phyloP scores from a whole-genome alignment of 2,329 filamentous ascomycete genomes.

The Cercospora sojina region DNA sequence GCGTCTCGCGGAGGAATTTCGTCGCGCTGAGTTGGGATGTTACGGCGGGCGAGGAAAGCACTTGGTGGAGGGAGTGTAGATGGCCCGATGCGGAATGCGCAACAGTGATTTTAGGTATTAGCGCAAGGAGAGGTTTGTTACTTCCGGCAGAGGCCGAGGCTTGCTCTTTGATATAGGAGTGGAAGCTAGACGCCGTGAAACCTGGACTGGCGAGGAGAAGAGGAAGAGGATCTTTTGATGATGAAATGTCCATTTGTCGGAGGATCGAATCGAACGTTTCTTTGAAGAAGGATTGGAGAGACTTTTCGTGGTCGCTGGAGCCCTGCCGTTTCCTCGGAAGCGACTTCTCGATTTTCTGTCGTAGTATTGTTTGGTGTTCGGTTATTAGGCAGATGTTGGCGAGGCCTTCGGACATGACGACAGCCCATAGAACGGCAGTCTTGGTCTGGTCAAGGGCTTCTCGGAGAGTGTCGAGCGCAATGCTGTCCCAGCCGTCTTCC shows the following conservation, averaged over 20 bases:
- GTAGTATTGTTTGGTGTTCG: constrained; percentile 73
- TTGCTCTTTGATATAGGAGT: constrained; percentile 65
- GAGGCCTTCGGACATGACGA: constrained; percentile 88
- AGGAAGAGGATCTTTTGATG: constrained; percentile 58
- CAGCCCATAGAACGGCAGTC: constrained; percentile 79
- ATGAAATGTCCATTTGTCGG: constrained; percentile 70
- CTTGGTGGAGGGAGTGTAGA: constrained; percentile 81
- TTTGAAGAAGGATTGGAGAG: constrained; percentile 66
- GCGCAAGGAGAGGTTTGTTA: constrained; percentile 68
- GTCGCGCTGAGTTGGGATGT: constrained; percentile 76
- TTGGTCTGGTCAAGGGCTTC: constrained; percentile 78
- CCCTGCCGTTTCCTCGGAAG: constrained; percentile 68
- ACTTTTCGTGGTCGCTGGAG: constrained; percentile 62
- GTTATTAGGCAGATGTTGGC: constrained; percentile 83
- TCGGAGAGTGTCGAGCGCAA: constrained; percentile 73
- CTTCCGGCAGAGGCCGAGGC: constrained; percentile 58
- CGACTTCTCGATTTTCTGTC: constrained; percentile 65
- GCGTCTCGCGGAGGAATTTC: constrained; percentile 81
- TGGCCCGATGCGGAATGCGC: constrained; percentile 85
- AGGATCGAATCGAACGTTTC: constrained; percentile 73
- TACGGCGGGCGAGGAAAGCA: constrained; percentile 78
- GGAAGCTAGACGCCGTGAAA: constrained; percentile 79
- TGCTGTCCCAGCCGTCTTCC: constrained; percentile 81
- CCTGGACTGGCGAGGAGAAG: constrained; percentile 85
- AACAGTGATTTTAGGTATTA: constrained; percentile 64